Conservation (phyloP, 805 yeast genomes). For the Ogataea henricii region DNA sequence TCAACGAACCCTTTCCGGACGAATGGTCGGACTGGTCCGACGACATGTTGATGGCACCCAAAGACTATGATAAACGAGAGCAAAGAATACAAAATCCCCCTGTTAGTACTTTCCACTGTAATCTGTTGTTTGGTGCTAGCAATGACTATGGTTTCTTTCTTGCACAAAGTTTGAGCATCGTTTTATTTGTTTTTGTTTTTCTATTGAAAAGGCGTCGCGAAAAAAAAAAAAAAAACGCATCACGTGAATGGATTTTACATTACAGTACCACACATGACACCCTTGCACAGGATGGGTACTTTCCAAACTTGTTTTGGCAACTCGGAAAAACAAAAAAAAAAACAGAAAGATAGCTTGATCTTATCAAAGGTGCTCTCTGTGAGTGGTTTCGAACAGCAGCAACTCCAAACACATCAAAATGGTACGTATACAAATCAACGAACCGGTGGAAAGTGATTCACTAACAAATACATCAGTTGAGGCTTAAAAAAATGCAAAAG, state of each 20-base stretch:
- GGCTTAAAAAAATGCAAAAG: slow-evolving; percentile 34
- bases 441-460: no score
- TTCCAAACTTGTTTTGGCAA: neutral
- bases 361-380: neutral
- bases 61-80: neutral
- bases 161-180: neutral
- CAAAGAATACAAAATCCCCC: neutral
- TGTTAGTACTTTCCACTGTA: neutral
- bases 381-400: no score
- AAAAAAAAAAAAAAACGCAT: neutral
- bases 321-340: neutral
- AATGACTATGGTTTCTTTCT: neutral
- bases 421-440: no score
- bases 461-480: slow-evolving; percentile 22
- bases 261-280: neutral
- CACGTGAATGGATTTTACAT: neutral
- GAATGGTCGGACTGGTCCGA: slow-evolving; percentile 9
- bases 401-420: neutral
- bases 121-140: no score
- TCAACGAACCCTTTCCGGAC: slow-evolving; percentile 13
- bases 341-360: neutral
- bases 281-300: neutral
- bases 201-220: slow-evolving; percentile 7
- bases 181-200: slow-evolving; percentile 9
- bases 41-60: slow-evolving; percentile 1